phyloP scores from a whole-genome alignment of 202 grass and related monocot species.

The Thinopyrum obtusiflorum region DNA sequence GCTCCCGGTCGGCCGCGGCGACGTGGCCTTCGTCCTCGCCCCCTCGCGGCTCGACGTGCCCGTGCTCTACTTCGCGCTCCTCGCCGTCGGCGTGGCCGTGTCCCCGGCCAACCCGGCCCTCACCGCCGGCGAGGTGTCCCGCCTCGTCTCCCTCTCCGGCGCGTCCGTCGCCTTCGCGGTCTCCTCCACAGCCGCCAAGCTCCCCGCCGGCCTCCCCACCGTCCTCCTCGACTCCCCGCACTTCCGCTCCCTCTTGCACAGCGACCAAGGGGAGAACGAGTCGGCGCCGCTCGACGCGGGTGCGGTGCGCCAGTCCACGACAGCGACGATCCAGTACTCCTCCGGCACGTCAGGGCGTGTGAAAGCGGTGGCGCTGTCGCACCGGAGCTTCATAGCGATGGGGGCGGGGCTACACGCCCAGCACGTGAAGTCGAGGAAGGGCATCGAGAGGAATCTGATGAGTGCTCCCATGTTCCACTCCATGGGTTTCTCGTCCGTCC shows the following conservation, averaged over 20 bases:
- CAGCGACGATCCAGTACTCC: constrained; percentile 64
- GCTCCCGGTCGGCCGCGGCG: background rate
- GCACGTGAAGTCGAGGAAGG: no score
- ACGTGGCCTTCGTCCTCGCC: constrained; percentile 57
- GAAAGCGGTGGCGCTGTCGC: constrained; percentile 63
- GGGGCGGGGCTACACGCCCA: constrained; percentile 23
- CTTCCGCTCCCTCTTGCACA: constrained; percentile 30
- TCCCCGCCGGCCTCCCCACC: constrained; percentile 35
- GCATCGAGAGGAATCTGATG: constrained; percentile 23
- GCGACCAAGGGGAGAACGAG: background rate
- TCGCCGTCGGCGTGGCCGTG: constrained; percentile 49
- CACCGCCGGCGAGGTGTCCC: constrained; percentile 44
- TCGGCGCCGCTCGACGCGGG: background rate
- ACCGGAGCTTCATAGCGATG: constrained; percentile 57
- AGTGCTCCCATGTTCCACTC: constrained; percentile 60
- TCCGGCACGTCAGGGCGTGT: constrained; percentile 68
- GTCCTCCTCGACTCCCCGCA: constrained; percentile 59
- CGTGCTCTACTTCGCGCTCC: constrained; percentile 54
- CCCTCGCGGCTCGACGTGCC: constrained; percentile 46
- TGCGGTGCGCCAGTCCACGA: constrained; percentile 33
- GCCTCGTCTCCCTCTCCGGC: constrained; percentile 48
- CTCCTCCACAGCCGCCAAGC: constrained; percentile 34
- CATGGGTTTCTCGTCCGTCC: constrained; percentile 42
- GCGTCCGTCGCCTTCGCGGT: constrained; percentile 58
- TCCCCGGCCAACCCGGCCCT: constrained; percentile 46